phyloP scores from a whole-genome alignment of 2,329 filamentous ascomycete species.

The Didymella pomorum region DNA sequence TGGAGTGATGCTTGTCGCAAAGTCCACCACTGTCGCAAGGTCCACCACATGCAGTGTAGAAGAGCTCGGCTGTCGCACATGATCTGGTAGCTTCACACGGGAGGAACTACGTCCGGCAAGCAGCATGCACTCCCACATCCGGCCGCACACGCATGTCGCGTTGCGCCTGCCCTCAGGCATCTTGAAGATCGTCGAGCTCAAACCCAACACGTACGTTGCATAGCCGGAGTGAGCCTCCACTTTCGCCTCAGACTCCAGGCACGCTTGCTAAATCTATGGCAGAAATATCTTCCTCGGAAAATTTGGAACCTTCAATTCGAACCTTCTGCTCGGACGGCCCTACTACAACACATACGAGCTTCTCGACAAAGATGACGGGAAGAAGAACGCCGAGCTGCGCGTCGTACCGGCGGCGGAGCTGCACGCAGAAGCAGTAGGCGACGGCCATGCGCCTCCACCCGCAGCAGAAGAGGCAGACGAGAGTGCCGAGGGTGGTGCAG shows the following conservation, averaged over 20 bases:
- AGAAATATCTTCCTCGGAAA: conserved; percentile 90
- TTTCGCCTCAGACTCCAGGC: not conserved
- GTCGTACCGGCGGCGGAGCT: conserved; percentile 83
- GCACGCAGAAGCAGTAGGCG: conserved; percentile 76
- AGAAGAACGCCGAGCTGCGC: conserved; percentile 73
- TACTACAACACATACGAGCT: conserved; percentile 93
- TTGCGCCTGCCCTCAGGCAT: conserved; percentile 66
- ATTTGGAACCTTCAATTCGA: conserved; percentile 89
- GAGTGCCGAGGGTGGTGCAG: conserved; percentile 42
- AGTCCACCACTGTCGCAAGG: conserved; percentile 18
- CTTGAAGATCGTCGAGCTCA: conserved; percentile 65
- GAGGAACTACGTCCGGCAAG: conserved; percentile 18
- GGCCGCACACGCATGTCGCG: conserved; percentile 61
- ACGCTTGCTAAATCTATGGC: conserved; percentile 10
- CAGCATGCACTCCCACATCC: conserved; percentile 57
- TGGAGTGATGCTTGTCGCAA: conserved; percentile 13
- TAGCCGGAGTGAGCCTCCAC: conserved; percentile 45
- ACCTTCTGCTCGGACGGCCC: conserved; percentile 88
- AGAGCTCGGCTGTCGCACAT: conserved; percentile 21
- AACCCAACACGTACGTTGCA: conserved; percentile 69
- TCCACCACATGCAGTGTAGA: conserved; percentile 10
- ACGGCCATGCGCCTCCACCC: conserved; percentile 52
- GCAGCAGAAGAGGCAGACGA: conserved; percentile 52
- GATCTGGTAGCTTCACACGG: conserved; percentile 14
- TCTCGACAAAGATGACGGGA: conserved; percentile 70